Conservation (phyloP, 495 filamentous ascomycete species). For the Pseudomonodictys pantanalensis region DNA sequence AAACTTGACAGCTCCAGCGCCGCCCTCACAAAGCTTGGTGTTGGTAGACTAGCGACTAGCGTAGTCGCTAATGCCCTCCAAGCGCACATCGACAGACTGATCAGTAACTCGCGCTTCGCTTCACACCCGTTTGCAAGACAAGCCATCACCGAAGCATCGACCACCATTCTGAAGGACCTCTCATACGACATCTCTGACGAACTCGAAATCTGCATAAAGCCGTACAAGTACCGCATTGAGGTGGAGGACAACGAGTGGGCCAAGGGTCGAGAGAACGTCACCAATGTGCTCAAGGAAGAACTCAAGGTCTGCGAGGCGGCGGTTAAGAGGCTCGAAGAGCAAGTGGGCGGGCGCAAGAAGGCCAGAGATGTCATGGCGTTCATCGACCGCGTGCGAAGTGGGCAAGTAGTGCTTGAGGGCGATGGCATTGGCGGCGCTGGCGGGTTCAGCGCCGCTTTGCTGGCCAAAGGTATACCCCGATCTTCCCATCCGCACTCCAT, state of each 20-base stretch:
- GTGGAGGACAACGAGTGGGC: conserved; percentile 86
- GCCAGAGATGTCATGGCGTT: conserved; percentile 86
- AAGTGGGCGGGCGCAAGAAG: conserved; percentile 75
- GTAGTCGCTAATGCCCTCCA: conserved; percentile 88
- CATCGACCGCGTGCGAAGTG: conserved; percentile 81
- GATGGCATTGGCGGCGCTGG: conserved; percentile 81
- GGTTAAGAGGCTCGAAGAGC: conserved; percentile 67
- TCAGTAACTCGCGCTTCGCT: conserved; percentile 75
- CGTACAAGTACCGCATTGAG: conserved; percentile 96
- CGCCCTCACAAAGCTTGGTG: conserved; percentile 85
- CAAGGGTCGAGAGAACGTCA: conserved; percentile 74
- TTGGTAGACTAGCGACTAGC: conserved; percentile 86
- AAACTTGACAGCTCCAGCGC: conserved; percentile 92
- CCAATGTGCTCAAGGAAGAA: conserved; percentile 75
- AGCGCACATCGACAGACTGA: conserved; percentile 73
- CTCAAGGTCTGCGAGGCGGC: conserved; percentile 77
- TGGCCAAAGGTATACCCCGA: conserved; percentile 64
- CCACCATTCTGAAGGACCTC: conserved; percentile 83
- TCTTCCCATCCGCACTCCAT: background rate
- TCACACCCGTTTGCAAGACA: conserved; percentile 87
- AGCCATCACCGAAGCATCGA: conserved; percentile 84
- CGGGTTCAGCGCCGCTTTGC: conserved; percentile 79
- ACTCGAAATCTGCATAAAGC: conserved; percentile 99
- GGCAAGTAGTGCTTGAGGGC: conserved; percentile 78
- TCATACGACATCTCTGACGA: conserved; percentile 96